These are phyloP conservation scores for Solidago caesia DNA, from an alignment of 129 eudicot genomes.

Conservation along the genomic window DNA sequence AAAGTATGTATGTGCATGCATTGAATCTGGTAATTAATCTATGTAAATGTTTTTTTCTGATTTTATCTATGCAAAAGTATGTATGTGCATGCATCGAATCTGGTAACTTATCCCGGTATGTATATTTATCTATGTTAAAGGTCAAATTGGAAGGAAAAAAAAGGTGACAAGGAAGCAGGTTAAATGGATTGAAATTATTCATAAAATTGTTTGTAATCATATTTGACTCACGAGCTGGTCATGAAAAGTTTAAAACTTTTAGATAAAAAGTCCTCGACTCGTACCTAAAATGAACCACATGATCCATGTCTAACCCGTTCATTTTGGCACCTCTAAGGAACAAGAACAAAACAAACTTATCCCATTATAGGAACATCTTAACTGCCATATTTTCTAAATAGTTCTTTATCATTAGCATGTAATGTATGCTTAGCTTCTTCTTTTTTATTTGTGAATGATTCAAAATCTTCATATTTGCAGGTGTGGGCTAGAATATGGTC, in stretches of 20 bases:
- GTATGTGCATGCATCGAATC: not conserved
- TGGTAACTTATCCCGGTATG: not conserved
- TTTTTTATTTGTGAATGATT: constrained; percentile 6
- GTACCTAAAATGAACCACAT: too few relatives aligned
- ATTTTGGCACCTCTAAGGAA: not conserved
- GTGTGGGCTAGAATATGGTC: constrained; percentile 99
- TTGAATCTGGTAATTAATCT: not conserved
- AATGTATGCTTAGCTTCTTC: not conserved
- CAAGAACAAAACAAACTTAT: not conserved
- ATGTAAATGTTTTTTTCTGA: too few relatives aligned
- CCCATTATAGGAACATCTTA: not conserved
- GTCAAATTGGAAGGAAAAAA: not conserved
- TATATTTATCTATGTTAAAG: too few relatives aligned
- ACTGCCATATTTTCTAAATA: not conserved
- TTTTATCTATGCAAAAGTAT: constrained; percentile 1
- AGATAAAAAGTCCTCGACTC: too few relatives aligned
- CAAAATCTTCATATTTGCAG: constrained; percentile 41
- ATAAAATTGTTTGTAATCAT: not conserved
- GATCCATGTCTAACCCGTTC: not conserved
- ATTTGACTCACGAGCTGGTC: too few relatives aligned
- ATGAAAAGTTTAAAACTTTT: too few relatives aligned
- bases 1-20: not conserved
- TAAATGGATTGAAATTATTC: not conserved
- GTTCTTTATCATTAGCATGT: constrained; percentile 15
- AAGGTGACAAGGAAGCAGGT: not conserved